Evolutionary conservation across 2,329 filamentous ascomycete genomes (phyloP).

Genomic region (Xylaria sp.): DNA sequence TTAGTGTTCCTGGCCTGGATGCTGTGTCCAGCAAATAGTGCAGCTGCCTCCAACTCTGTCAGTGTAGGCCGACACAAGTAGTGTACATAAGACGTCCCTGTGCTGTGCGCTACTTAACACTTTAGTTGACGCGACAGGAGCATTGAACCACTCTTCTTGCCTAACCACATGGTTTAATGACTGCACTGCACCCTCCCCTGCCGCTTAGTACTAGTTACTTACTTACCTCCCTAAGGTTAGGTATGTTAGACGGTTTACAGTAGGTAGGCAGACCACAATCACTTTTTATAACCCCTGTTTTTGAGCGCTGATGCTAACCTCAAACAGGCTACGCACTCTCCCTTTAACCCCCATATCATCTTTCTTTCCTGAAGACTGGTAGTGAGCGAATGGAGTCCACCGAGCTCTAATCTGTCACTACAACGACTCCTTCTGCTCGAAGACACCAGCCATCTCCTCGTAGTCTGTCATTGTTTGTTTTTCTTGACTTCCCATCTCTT

Average conservation of each 20-base stretch:
- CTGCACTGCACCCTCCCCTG: not conserved
- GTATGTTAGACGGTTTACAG: not conserved
- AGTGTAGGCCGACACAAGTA: not conserved
- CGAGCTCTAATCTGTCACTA: constrained; percentile 36
- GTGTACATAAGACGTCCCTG: not conserved
- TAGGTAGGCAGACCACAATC: constrained; percentile 9
- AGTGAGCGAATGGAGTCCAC: constrained; percentile 36
- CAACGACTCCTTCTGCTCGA: constrained; percentile 30
- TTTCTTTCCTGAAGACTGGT: constrained; percentile 39
- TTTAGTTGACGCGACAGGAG: not conserved
- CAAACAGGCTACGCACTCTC: constrained; percentile 42
- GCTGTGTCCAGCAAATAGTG: not conserved
- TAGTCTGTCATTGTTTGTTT: constrained; percentile 31
- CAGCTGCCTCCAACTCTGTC: not conserved
- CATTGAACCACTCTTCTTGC: not conserved
- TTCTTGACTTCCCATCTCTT: constrained; percentile 23
- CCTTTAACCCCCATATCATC: constrained; percentile 45
- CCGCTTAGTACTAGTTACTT: not conserved
- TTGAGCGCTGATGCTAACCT: constrained; percentile 37
- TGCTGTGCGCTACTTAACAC: not conserved
- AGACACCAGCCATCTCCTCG: constrained; percentile 34
- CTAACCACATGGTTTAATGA: not conserved
- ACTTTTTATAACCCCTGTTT: constrained; percentile 42
- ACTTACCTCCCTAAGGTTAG: not conserved
- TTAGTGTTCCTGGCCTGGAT: too few relatives aligned